These are phyloP conservation scores for Penicillium atrosanguineum DNA, from an alignment of 495 filamentous ascomycete species.

Conservation along the genomic window DNA sequence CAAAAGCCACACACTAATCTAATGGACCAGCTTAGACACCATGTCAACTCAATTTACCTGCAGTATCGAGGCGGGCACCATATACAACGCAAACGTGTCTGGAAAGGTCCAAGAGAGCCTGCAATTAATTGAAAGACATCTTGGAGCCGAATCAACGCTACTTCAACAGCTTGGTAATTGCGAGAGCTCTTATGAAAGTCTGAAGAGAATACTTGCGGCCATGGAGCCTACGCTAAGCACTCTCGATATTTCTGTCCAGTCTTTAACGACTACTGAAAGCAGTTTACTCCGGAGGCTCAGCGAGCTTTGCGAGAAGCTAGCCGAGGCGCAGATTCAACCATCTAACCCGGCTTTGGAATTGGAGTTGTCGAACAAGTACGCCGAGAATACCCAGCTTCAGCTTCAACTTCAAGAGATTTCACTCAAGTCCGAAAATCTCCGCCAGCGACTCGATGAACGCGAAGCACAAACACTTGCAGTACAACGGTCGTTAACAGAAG, in stretches of 20 bases:
- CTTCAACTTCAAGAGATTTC: conserved; percentile 20
- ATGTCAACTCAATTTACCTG: conserved; percentile 17
- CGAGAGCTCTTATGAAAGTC: conserved; percentile 4
- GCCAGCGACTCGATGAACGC: conserved; percentile 15
- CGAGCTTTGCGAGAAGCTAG: conserved; percentile 19
- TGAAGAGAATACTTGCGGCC: conserved; percentile 19
- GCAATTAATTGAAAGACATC: conserved; percentile 11
- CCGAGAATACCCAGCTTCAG: conserved; percentile 28
- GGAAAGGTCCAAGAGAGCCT: conserved; percentile 21
- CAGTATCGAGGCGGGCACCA: conserved; percentile 11
- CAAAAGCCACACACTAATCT: neutral
- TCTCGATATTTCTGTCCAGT: conserved; percentile 17
- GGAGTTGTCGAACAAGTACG: conserved; percentile 13
- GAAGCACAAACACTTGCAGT: conserved; percentile 16
- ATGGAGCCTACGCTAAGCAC: conserved; percentile 19
- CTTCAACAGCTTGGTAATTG: conserved; percentile 22
- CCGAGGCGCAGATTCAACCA: conserved; percentile 18
- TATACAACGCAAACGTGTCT: conserved; percentile 12
- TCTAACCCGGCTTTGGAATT: conserved; percentile 9
- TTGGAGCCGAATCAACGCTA: conserved; percentile 25
- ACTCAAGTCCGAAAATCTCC: conserved; percentile 11
- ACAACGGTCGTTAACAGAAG: conserved; percentile 18
- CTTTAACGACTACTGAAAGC: conserved; percentile 12
- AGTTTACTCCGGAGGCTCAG: conserved; percentile 22
- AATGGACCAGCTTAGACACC: conserved; percentile 15